Evolutionary conservation across 75 land plant genomes (phyloP), one percentile per base, ranked within the genome.

Genomic region (Chamaecyparis obtusa): DNA sequence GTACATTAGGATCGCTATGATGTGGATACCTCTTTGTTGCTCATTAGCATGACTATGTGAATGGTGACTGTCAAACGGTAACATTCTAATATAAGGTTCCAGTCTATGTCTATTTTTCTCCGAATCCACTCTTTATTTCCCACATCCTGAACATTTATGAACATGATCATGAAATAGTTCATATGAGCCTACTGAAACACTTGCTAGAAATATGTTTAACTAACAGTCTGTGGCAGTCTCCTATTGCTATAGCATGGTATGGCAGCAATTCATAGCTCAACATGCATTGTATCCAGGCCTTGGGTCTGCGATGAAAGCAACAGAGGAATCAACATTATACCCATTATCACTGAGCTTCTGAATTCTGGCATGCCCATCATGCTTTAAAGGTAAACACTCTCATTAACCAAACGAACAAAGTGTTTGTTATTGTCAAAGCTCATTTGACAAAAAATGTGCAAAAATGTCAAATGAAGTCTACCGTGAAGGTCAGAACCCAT

Each of bases 311-410:
- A 88, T 37, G 41, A 85, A 74, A 80, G 43, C 19, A 85, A 88
- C 69, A 27, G 37, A 9, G 89, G 77, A 43, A 56, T 85, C 64
- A 85, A 85, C 13, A 10, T 88, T 30, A 85, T 88, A 27, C 86
- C 83, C 10, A 35, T 85, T 11, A 10, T 88, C 32, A 24, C 82
- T 15, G 14, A 35, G 82, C 49, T 85, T 10, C 71, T 88, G 11
- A 72, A 32, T n/a, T 54, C n/a, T 27, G 83, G 51, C 9, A 10
- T 49, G 9, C 51, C 51, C 51, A 10, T 49, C 8, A 9, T 49
- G 51, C 11, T 9, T 49, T 49, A 49, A 10, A 10, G 51, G 51
- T 49, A 49, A 49, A 0, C 0, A 49, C 9, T 49, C 51, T 49
- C 51, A 49, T 49, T 49, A 49, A 49, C 10, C 51, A 9, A 49